A percentile compares a stretch with the other conserved stretches of the same genome.
Evolutionary conservation across 768 basidiomycete genomes (phyloP).

Genomic region (Myochromella boudieri): DNA sequence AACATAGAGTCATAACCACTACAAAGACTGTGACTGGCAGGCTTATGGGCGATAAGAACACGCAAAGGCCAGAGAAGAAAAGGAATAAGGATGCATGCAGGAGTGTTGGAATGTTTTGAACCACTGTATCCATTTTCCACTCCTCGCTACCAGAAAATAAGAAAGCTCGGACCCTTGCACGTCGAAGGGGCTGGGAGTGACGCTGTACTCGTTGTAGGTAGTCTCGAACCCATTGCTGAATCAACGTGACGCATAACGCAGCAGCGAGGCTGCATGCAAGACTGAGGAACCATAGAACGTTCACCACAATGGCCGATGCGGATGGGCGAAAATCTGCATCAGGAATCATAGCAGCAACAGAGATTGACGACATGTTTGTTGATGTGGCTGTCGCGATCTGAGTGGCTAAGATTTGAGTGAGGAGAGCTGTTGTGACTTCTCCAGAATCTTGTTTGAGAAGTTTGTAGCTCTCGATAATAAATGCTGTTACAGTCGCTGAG

Average conservation of each 20-base stretch:
- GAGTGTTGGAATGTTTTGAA: conserved; percentile 7
- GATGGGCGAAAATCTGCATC: too few relatives aligned
- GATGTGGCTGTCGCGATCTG: background rate
- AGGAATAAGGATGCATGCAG: too few relatives aligned
- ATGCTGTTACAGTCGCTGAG: conserved; percentile 23
- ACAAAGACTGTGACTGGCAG: too few relatives aligned
- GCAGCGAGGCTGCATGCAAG: conserved; percentile 24
- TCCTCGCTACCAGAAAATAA: background rate
- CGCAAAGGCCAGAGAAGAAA: too few relatives aligned
- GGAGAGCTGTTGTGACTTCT: conserved; percentile 7
- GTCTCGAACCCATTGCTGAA: conserved; percentile 15
- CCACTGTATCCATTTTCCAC: conserved; percentile 1
- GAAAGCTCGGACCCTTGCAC: conserved; percentile 9
- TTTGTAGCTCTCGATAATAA: conserved; percentile 24
- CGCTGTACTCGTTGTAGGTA: conserved; percentile 7
- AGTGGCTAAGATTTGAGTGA: conserved; percentile 2
- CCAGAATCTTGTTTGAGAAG: conserved; percentile 15
- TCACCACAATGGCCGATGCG: conserved; percentile 18
- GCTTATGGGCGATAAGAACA: too few relatives aligned
- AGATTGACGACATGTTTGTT: background rate
- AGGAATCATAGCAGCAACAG: background rate
- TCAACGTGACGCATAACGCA: conserved; percentile 26
- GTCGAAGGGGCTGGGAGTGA: conserved; percentile 1
- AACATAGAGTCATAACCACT: too few relatives aligned
- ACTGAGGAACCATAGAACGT: conserved; percentile 26